A percentile compares a stretch with the other conserved stretches of the same genome.
Conservation (phyloP, 192 early-diverging fungal species). For the Physocladia obscura region DNA sequence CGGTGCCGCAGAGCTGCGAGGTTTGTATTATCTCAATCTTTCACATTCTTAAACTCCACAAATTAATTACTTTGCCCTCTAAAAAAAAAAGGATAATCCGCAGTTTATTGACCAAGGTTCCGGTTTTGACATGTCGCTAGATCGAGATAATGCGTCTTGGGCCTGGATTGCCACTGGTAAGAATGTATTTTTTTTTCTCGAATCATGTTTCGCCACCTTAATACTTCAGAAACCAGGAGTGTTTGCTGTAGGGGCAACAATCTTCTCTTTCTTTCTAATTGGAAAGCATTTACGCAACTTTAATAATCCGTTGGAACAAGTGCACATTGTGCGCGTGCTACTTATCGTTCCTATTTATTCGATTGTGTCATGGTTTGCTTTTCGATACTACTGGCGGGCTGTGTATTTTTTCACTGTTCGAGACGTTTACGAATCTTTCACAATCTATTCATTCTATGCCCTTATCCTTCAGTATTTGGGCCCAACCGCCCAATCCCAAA, state of each 20-base stretch:
- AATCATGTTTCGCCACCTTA: no score
- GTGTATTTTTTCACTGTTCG: slow-evolving; percentile 70
- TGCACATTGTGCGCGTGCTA: slow-evolving; percentile 50
- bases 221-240: no score
- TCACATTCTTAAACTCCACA: no score
- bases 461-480: slow-evolving; percentile 71
- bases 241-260: slow-evolving; percentile 4
- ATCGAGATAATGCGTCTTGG: neutral
- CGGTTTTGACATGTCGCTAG: neutral
- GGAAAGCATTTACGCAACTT: slow-evolving; percentile 29
- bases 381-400: slow-evolving; percentile 62
- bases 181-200: no score
- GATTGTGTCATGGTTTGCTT: slow-evolving; percentile 65
- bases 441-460: slow-evolving; percentile 71
- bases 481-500: slow-evolving; percentile 36
- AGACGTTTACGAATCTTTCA: slow-evolving; percentile 75
- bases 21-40: no score
- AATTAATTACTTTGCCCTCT: no score
- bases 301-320: slow-evolving; percentile 22
- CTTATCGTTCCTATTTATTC: slow-evolving; percentile 75
- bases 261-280: slow-evolving; percentile 16
- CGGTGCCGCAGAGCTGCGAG: no score
- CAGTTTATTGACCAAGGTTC: neutral
- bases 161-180: slow-evolving; percentile 26
- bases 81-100: slow-evolving; percentile 10